phyloP scores from a whole-genome alignment of 2,329 filamentous ascomycete species.

The Aspergillus fijiensis region DNA sequence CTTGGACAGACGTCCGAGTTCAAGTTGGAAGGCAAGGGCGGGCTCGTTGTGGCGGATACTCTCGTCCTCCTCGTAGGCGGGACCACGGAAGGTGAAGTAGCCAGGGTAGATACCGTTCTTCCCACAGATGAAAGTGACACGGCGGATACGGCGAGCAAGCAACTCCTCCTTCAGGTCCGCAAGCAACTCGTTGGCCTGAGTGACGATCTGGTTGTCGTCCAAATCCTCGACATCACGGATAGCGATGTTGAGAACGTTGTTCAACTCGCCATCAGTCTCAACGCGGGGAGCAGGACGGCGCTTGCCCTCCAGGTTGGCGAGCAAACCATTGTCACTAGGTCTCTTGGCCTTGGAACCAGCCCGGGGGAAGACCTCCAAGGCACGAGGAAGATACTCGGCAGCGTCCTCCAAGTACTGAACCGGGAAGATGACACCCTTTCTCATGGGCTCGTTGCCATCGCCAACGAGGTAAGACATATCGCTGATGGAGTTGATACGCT shows the following conservation, averaged over 20 bases:
- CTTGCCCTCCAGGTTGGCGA: constrained; percentile 72
- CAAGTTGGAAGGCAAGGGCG: constrained; percentile 96
- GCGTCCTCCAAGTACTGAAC: constrained; percentile 92
- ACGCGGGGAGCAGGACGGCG: constrained; percentile 59
- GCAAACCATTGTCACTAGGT: constrained; percentile 56
- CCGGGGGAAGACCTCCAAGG: constrained; percentile 76
- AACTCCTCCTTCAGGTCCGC: constrained; percentile 82
- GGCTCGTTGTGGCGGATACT: constrained; percentile 97
- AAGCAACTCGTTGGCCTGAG: constrained; percentile 72
- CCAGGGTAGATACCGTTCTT: constrained; percentile 92
- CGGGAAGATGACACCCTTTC: constrained; percentile 92
- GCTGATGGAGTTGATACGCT: constrained; percentile 89
- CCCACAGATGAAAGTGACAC: constrained; percentile 94
- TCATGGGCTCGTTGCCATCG: constrained; percentile 68
- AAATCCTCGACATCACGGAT: constrained; percentile 82
- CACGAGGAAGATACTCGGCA: constrained; percentile 80
- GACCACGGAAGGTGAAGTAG: constrained; percentile 98
- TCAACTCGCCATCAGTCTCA: constrained; percentile 72
- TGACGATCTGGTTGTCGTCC: constrained; percentile 77
- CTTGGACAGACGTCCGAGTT: constrained; percentile 88
- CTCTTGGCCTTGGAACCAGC: constrained; percentile 58
- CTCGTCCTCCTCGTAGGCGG: constrained; percentile 82
- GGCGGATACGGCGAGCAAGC: constrained; percentile 75
- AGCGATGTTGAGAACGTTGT: constrained; percentile 88
- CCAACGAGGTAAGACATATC: constrained; percentile 87